A percentile compares a stretch with the other conserved stretches of the same genome.
Conservation (phyloP, 352 stramenopile genomes). For the Pythium scleroteichum region DNA sequence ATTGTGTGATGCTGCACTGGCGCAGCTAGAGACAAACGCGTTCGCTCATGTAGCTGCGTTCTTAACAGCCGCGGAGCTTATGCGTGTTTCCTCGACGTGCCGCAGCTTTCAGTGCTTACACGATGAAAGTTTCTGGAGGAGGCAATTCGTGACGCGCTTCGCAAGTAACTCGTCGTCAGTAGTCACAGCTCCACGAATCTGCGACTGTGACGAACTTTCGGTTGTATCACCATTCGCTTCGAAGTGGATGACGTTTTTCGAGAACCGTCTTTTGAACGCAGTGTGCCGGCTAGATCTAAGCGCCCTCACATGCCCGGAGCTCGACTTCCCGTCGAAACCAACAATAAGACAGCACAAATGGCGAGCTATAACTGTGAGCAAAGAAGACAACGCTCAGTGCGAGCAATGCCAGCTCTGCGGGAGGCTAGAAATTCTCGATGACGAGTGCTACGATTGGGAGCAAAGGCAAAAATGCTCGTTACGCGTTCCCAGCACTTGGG, state of each 20-base stretch:
- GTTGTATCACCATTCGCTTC: constrained; percentile 18
- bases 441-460: constrained; percentile 33
- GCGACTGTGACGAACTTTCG: not conserved
- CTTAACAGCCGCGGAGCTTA: constrained; percentile 35
- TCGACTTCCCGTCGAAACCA: not conserved
- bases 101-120: constrained; percentile 21
- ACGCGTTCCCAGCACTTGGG: constrained; percentile 42
- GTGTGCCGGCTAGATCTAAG: constrained; percentile 19
- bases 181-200: too few relatives aligned
- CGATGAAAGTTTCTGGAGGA: constrained; percentile 35
- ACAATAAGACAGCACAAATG: constrained; percentile 29
- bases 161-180: not conserved
- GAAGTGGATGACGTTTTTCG: constrained; percentile 22
- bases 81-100: constrained; percentile 32
- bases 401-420: constrained; percentile 45
- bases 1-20: constrained; percentile 4
- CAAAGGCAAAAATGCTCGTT: constrained; percentile 26
- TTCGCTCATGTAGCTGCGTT: constrained; percentile 41
- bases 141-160: constrained; percentile 30
- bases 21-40: constrained; percentile 32
- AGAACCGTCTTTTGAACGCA: constrained; percentile 19
- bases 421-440: constrained; percentile 33
- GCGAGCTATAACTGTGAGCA: constrained; percentile 28
- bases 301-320: not conserved
- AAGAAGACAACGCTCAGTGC: constrained; percentile 26